Conservation (phyloP, 371 early-diverging fungal species). For the Rhizomucor pusillus region DNA sequence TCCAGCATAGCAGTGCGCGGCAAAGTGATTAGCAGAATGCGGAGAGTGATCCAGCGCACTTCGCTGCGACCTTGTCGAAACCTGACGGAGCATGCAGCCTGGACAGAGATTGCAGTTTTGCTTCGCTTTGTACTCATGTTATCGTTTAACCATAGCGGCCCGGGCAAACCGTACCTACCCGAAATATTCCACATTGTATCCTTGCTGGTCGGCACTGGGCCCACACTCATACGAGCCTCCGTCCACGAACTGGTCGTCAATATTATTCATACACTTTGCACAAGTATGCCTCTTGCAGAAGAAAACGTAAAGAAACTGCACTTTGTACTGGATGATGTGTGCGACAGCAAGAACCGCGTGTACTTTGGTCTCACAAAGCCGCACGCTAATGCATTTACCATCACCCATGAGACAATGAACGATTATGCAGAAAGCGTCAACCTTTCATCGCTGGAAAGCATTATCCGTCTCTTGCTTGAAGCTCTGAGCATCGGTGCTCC, state of each 20-base stretch:
- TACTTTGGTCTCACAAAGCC: slow-evolving; percentile 79
- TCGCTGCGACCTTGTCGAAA: slow-evolving; percentile 67
- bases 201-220: slow-evolving; percentile 80
- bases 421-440: slow-evolving; percentile 70
- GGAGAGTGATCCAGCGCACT: slow-evolving; percentile 71
- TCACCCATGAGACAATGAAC: slow-evolving; percentile 59
- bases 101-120: slow-evolving; percentile 87
- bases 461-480: slow-evolving; percentile 76
- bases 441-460: slow-evolving; percentile 73
- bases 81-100: slow-evolving; percentile 77
- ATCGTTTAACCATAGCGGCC: slow-evolving; percentile 79
- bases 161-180: slow-evolving; percentile 71
- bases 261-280: slow-evolving; percentile 83
- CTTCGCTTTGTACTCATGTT: slow-evolving; percentile 84
- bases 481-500: slow-evolving; percentile 77
- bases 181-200: slow-evolving; percentile 86
- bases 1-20: slow-evolving; percentile 79
- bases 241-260: slow-evolving; percentile 93
- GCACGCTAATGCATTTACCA: slow-evolving; percentile 71
- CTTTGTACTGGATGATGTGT: slow-evolving; percentile 64
- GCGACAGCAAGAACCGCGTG: slow-evolving; percentile 75
- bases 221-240: slow-evolving; percentile 78
- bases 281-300: slow-evolving; percentile 59
- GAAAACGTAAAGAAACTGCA: slow-evolving; percentile 59
- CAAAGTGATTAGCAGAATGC: slow-evolving; percentile 76